These are phyloP conservation scores for Trichoderma gamsii DNA, from an alignment of 495 filamentous ascomycete species.

Conservation along the genomic window DNA sequence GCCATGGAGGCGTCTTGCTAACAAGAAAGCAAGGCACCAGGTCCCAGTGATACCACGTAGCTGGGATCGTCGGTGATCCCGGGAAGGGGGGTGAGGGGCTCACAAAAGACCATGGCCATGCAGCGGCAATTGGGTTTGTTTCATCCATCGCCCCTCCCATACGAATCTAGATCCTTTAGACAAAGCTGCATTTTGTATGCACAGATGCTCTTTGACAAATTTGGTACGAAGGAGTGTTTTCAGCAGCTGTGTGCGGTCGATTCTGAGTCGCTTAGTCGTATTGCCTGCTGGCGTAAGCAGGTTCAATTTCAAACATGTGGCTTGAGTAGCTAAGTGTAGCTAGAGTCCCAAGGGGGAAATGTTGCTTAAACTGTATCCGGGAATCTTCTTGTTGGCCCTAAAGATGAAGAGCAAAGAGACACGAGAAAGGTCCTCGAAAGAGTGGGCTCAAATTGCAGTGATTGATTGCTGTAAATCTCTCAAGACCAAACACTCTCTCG, in stretches of 20 bases:
- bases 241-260: background rate
- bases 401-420: background rate
- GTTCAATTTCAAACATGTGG: background rate
- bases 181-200: background rate
- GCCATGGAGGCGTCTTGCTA: background rate
- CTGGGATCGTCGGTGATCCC: constrained; percentile 9
- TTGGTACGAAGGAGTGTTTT: background rate
- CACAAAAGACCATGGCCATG: background rate
- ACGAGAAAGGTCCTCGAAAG: background rate
- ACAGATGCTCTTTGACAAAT: background rate
- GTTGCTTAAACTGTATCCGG: background rate
- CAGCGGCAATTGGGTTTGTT: background rate
- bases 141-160: background rate
- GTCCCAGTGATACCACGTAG: background rate
- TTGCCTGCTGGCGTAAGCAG: constrained; percentile 3
- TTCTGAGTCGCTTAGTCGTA: background rate
- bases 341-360: background rate
- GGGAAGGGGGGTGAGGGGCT: background rate
- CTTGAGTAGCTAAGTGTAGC: background rate
- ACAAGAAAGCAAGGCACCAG: background rate
- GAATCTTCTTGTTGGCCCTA: background rate
- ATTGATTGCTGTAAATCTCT: no score
- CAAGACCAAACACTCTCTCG: no score
- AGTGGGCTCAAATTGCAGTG: no score
- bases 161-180: background rate